Percentiles rank a stretch among this genome's conserved stretches.
These are phyloP conservation scores for Salvia splendens DNA, from an alignment of 257 asterid species.

Conservation along the genomic window DNA sequence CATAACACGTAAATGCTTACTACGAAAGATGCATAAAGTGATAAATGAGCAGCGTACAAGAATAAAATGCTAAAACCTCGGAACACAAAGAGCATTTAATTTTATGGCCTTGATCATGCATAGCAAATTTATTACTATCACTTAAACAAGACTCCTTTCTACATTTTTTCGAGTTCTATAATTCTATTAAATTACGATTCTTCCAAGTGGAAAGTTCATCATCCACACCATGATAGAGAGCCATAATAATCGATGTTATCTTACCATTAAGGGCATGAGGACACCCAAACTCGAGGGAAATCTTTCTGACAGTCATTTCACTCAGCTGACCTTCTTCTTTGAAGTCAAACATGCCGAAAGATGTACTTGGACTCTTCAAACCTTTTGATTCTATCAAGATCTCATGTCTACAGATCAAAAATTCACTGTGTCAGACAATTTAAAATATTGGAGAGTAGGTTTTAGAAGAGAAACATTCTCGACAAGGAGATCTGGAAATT, in stretches of 20 bases:
- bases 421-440: conserved; percentile 7
- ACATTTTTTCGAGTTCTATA: background rate
- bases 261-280: conserved; percentile 22
- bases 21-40: conserved; percentile 8
- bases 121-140: background rate
- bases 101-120: conserved; percentile 1
- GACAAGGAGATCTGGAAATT: background rate
- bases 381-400: conserved; percentile 28
- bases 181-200: background rate
- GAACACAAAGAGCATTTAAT: conserved; percentile 8
- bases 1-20: conserved; percentile 9
- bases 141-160: background rate
- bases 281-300: conserved; percentile 25
- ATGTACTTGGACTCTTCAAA: conserved; percentile 35
- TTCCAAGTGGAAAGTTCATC: background rate
- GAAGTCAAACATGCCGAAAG: conserved; percentile 45
- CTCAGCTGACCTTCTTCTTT: conserved; percentile 37
- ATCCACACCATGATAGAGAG: conserved; percentile 2
- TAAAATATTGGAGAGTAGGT: conserved; percentile 27
- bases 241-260: conserved; percentile 20
- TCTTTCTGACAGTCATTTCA: conserved; percentile 23
- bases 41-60: background rate
- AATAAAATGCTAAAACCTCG: conserved; percentile 1
- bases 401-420: conserved; percentile 2
- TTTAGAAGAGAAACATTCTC: conserved; percentile 9